A percentile compares a stretch with the other conserved stretches of the same genome.
phyloP scores from a whole-genome alignment of 2,329 filamentous ascomycete genomes.

The Pyrenophora seminiperda region DNA sequence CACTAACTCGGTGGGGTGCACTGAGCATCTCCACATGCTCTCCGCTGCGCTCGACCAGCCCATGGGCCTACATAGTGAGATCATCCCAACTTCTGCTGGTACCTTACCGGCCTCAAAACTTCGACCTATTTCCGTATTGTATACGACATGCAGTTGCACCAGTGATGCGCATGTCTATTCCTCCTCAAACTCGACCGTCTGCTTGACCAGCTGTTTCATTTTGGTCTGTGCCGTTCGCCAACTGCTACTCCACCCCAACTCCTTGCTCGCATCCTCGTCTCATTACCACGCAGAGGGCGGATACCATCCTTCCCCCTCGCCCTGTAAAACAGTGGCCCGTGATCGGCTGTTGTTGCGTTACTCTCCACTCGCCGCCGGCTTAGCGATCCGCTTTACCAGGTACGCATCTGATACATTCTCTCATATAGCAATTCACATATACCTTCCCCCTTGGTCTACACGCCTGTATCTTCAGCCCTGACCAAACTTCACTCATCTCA shows the following conservation, averaged over 20 bases:
- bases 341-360: constrained; percentile 32
- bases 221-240: constrained; percentile 28
- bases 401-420: constrained; percentile 41
- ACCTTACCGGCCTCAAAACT: constrained; percentile 34
- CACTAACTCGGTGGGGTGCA: constrained; percentile 37
- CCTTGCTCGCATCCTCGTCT: constrained; percentile 34
- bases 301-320: constrained; percentile 33
- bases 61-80: constrained; percentile 41
- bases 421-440: constrained; percentile 31
- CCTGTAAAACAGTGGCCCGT: constrained; percentile 30
- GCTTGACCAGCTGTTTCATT: constrained; percentile 13
- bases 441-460: constrained; percentile 16
- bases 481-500: constrained; percentile 14
- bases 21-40: constrained; percentile 47
- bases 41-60: constrained; percentile 36
- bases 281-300: constrained; percentile 29
- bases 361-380: constrained; percentile 29
- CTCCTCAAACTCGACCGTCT: constrained; percentile 10
- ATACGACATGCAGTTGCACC: constrained; percentile 33
- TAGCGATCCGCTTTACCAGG: constrained; percentile 35
- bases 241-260: constrained; percentile 15
- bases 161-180: constrained; percentile 21
- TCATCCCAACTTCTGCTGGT: constrained; percentile 41
- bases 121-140: constrained; percentile 23
- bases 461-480: constrained; percentile 5